These are phyloP conservation scores for Fusarium sulawesiense DNA, from an alignment of 2,329 filamentous ascomycete species.

Conservation along the genomic window DNA sequence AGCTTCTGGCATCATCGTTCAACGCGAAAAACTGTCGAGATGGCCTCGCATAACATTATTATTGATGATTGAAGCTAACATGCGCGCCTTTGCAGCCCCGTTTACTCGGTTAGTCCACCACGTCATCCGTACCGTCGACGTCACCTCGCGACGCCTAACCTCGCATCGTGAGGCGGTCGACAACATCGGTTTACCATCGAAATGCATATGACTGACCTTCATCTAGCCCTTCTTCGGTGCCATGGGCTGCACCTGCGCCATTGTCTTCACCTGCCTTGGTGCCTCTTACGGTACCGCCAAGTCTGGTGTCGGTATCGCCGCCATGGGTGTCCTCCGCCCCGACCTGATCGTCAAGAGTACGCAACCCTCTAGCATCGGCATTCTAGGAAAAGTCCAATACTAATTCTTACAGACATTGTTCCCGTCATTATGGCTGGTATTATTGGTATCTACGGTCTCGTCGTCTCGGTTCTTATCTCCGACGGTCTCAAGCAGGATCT, in stretches of 20 bases:
- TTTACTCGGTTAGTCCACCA: conserved; percentile 91
- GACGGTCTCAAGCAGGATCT: conserved; percentile 79
- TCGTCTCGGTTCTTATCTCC: conserved; percentile 88
- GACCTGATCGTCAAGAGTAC: conserved; percentile 99
- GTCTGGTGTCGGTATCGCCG: conserved; percentile 97
- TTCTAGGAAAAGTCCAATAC: conserved; percentile 1
- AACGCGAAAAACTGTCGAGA: conserved; percentile 20
- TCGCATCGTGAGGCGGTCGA: conserved; percentile 34
- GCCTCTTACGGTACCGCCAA: conserved; percentile 99
- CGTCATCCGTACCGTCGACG: conserved; percentile 47
- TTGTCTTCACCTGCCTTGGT: conserved; percentile 96
- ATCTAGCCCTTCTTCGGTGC: conserved; percentile 88
- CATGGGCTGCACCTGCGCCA: conserved; percentile 97
- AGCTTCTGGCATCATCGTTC: conserved; percentile 46
- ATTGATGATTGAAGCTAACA: conserved; percentile 57
- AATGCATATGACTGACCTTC: conserved; percentile 49
- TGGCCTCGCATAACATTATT: conserved; percentile 1
- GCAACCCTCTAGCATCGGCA: conserved; percentile 49
- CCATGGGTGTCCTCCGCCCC: conserved; percentile 97
- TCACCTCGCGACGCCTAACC: conserved; percentile 43
- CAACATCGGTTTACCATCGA: conserved; percentile 31
- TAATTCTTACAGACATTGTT: conserved; percentile 80
- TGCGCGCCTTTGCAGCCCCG: conserved; percentile 73
- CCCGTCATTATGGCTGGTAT: conserved; percentile 99
- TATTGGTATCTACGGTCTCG: conserved; percentile 97